Conservation (phyloP, 2,329 filamentous ascomycete genomes). For the Phyllosticta citrichinensis region DNA sequence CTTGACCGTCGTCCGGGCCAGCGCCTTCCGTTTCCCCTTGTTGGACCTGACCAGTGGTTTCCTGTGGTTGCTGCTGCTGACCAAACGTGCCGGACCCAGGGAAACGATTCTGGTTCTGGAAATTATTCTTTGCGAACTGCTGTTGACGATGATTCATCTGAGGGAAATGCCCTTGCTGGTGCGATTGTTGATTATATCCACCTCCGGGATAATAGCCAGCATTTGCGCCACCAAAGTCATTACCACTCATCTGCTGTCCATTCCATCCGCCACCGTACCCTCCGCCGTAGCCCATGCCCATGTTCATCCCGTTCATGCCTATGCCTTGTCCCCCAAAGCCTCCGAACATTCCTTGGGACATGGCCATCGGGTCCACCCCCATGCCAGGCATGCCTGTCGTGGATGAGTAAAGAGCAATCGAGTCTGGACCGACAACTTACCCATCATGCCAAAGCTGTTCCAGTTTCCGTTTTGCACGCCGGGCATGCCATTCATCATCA, state of each 20-base stretch:
- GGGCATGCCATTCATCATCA: slow-evolving; percentile 45
- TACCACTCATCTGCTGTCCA: slow-evolving; percentile 54
- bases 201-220: slow-evolving; percentile 40
- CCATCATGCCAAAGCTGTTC: slow-evolving; percentile 84
- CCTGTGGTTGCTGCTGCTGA: slow-evolving; percentile 17
- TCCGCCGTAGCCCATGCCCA: slow-evolving; percentile 58
- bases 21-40: slow-evolving; percentile 22
- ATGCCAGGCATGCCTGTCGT: slow-evolving; percentile 62
- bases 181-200: slow-evolving; percentile 43
- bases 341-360: slow-evolving; percentile 72
- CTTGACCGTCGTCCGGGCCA: slow-evolving; percentile 10
- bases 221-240: slow-evolving; percentile 62
- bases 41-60: slow-evolving; percentile 28
- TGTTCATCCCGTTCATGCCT: slow-evolving; percentile 72
- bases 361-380: slow-evolving; percentile 72
- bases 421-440: slow-evolving; percentile 44
- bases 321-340: slow-evolving; percentile 63
- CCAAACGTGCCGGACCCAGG: slow-evolving; percentile 52
- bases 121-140: slow-evolving; percentile 50
- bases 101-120: slow-evolving; percentile 66
- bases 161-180: slow-evolving; percentile 32
- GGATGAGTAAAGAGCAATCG: slow-evolving; percentile 22
- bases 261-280: slow-evolving; percentile 54
- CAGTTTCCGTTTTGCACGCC: slow-evolving; percentile 50
- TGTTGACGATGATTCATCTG: slow-evolving; percentile 42